phyloP scores from a whole-genome alignment of 2,329 filamentous ascomycete species.

The Pestalotiopsis sp. region DNA sequence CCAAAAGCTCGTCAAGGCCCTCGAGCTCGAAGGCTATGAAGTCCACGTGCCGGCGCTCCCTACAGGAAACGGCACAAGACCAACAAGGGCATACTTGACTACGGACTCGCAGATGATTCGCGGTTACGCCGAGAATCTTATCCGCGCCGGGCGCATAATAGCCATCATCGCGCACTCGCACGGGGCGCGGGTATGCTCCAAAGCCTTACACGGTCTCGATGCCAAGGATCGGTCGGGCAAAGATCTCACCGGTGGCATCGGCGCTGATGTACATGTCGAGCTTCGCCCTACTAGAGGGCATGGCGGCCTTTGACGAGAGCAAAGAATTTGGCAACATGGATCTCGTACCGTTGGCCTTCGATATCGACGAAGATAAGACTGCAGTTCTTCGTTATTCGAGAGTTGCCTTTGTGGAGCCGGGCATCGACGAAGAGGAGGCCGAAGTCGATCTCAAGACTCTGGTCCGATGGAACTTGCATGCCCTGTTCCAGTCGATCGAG shows the following conservation, averaged over 20 bases:
- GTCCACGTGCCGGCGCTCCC: slow-evolving; percentile 21
- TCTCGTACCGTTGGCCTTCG: slow-evolving; percentile 15
- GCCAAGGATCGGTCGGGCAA: slow-evolving; percentile 15
- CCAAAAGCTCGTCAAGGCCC: slow-evolving; percentile 13
- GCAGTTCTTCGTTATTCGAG: slow-evolving; percentile 16
- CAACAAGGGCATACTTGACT: slow-evolving; percentile 24
- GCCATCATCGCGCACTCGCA: slow-evolving; percentile 29
- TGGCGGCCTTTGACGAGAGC: slow-evolving; percentile 17
- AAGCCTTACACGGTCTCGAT: slow-evolving; percentile 25
- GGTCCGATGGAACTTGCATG: slow-evolving; percentile 24
- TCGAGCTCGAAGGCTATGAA: slow-evolving; percentile 19
- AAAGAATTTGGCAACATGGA: slow-evolving; percentile 17
- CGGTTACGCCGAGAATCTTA: slow-evolving; percentile 22
- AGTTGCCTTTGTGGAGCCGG: slow-evolving; percentile 10
- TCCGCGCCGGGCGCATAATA: slow-evolving; percentile 21
- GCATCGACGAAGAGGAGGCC: slow-evolving; percentile 12
- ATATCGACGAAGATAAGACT: slow-evolving; percentile 18
- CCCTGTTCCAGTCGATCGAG: background rate
- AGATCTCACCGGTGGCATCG: slow-evolving; percentile 24
- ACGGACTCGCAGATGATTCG: slow-evolving; percentile 24
- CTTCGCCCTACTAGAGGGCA: slow-evolving; percentile 16
- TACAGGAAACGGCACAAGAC: slow-evolving; percentile 21
- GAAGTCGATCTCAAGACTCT: slow-evolving; percentile 14
- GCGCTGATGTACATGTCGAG: slow-evolving; percentile 26
- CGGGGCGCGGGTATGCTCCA: slow-evolving; percentile 30